Evolutionary conservation across 768 basidiomycete genomes (phyloP), one percentile per base, ranked within the genome.

Genomic region (Rhodocollybia butyracea): DNA sequence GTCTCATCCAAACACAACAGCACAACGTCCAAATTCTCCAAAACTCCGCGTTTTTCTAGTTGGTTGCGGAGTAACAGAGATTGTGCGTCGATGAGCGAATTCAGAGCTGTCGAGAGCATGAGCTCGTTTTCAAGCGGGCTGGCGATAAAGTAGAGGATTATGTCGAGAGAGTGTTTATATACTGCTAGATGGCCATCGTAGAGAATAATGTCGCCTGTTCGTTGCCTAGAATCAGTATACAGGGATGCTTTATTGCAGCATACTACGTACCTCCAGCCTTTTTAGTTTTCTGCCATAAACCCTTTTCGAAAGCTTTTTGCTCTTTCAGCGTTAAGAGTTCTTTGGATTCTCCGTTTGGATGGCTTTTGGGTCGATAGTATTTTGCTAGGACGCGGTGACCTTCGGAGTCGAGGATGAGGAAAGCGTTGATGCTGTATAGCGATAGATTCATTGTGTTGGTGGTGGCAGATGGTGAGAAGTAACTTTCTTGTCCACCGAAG

Each of bases 331-430:
- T 83, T 13, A 77, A 72, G 26, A 89, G 75, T 45, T 81, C 77
- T 63, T 88, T 88, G 56, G 75, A 70, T 71, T 89, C 76, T 70
- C 83, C 48, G 39, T 80, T 73, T 0, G 81, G 81, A 59, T 84
- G 80, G 53, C 76, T 78, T 68, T 88, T 78, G n/a, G 92, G 79
- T 52, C 79, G 81, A 68, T 96, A 98, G 77, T 98, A 98, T 70
- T 98, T 98, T 29, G 96, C 91, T 10, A 99, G 81, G 26, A 98
- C 89, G 47, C 97, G 89, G 65, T 92, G 88, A 21, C 95, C 95
- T 63, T 98, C 95, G n/a, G 86, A 77, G 78, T 99, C 97, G 63
- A 98, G 86, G 65, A 98, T 85, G 60, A 99, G 67, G 69, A 98
- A 90, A 1, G 87, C 92, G 43, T 87, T 82, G 56, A 95, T 76